These are phyloP conservation scores for Tremella yokohamensis DNA, from an alignment of 768 basidiomycete species.

Conservation along the genomic window DNA sequence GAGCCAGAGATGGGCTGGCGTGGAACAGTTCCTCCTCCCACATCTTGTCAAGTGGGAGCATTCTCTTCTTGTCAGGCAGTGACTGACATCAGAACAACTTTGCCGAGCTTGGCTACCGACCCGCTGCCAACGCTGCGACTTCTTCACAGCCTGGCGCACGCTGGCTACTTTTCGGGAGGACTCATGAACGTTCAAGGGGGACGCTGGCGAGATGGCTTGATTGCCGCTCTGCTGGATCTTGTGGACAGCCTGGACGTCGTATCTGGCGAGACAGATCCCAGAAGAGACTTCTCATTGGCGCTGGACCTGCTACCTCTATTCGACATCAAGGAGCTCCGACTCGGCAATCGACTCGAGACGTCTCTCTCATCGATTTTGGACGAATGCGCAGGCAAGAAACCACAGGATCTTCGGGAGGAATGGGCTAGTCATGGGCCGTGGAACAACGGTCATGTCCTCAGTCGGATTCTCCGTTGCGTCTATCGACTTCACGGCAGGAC, in stretches of 20 bases:
- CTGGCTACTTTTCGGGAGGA: conserved; percentile 43
- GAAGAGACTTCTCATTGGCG: conserved; percentile 22
- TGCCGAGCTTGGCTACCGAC: conserved; percentile 19
- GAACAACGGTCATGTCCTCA: conserved; percentile 30
- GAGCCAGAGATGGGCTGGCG: conserved; percentile 39
- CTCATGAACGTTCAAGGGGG: conserved; percentile 48
- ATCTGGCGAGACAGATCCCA: conserved; percentile 8
- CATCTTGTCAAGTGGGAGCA: conserved; percentile 40
- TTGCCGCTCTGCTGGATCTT: conserved; percentile 14
- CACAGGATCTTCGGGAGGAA: neutral
- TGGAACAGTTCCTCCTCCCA: conserved; percentile 49
- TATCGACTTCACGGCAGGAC: neutral
- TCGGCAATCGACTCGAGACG: conserved; percentile 14
- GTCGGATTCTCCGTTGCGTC: conserved; percentile 14
- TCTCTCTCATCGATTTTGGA: conserved; percentile 9
- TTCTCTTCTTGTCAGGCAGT: neutral
- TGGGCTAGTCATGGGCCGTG: conserved; percentile 29
- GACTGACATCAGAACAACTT: conserved; percentile 22
- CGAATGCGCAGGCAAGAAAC: neutral
- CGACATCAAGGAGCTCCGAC: conserved; percentile 14
- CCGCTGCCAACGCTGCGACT: conserved; percentile 40
- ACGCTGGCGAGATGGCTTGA: conserved; percentile 39
- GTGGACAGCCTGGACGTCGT: neutral
- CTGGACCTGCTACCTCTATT: conserved; percentile 28
- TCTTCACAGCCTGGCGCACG: conserved; percentile 44